A percentile compares a stretch with the other conserved stretches of the same genome.
Evolutionary conservation across 257 asterid species (phyloP).

Genomic region (Lantana camara): DNA sequence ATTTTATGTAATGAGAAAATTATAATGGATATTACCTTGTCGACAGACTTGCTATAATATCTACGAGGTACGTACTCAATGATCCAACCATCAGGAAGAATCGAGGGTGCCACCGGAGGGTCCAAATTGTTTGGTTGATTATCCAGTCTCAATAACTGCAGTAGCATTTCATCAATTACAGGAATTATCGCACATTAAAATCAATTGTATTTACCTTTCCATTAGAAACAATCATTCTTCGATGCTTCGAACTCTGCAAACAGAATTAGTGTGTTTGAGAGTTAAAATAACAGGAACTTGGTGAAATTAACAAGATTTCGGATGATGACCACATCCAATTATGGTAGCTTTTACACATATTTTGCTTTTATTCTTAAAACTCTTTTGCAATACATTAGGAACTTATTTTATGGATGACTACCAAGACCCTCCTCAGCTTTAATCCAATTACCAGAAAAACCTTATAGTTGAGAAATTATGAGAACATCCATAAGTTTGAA

Average conservation of each 20-base stretch:
- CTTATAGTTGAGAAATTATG: too few relatives aligned
- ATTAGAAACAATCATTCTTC: slow-evolving; percentile 50
- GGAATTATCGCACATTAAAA: not conserved
- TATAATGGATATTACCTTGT: slow-evolving; percentile 51
- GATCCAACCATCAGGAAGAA: slow-evolving; percentile 84
- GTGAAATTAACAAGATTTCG: not conserved
- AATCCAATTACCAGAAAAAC: too few relatives aligned
- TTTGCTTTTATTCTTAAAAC: too few relatives aligned
- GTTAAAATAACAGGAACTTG: too few relatives aligned
- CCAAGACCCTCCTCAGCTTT: too few relatives aligned
- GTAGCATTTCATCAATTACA: not conserved
- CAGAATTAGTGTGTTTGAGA: too few relatives aligned
- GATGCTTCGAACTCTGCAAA: slow-evolving; percentile 36
- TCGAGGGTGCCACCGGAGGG: slow-evolving; percentile 31
- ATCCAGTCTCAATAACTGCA: slow-evolving; percentile 46
- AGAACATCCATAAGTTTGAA: too few relatives aligned
- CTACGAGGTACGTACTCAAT: slow-evolving; percentile 72
- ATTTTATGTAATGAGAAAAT: not conserved
- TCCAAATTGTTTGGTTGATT: slow-evolving; percentile 34
- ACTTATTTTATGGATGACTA: too few relatives aligned
- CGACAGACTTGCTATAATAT: slow-evolving; percentile 12
- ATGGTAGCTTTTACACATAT: too few relatives aligned
- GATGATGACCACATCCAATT: too few relatives aligned
- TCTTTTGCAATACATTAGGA: too few relatives aligned
- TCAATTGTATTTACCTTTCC: slow-evolving; percentile 49